These are phyloP conservation scores for Cytospora mali DNA, from an alignment of 2,329 filamentous ascomycete genomes.

Conservation along the genomic window DNA sequence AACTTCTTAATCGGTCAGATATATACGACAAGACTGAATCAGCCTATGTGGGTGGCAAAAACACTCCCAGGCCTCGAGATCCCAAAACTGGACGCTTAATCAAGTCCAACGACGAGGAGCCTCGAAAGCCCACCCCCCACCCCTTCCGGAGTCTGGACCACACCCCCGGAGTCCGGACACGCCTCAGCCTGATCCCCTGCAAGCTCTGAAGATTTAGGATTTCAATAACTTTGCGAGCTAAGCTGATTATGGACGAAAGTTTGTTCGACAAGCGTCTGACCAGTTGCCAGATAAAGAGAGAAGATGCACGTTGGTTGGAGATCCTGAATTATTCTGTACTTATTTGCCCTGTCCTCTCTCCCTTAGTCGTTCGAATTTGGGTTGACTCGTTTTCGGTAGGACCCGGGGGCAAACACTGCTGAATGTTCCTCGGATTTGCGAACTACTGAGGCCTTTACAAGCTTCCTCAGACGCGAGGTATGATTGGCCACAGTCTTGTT, in stretches of 20 bases:
- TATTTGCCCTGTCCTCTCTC: background rate
- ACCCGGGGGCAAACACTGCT: background rate
- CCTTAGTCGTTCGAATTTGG: background rate
- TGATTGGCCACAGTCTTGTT: background rate
- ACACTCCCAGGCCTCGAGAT: too few relatives aligned
- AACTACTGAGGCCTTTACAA: background rate
- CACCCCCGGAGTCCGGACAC: too few relatives aligned
- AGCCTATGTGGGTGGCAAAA: too few relatives aligned
- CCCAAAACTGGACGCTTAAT: too few relatives aligned
- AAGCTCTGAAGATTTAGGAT: background rate
- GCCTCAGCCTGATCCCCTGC: too few relatives aligned
- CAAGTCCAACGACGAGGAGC: too few relatives aligned
- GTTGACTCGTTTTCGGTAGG: background rate
- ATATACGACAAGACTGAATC: too few relatives aligned
- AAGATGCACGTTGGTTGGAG: constrained; percentile 4
- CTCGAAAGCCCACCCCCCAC: too few relatives aligned
- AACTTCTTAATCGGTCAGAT: too few relatives aligned
- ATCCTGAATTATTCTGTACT: constrained; percentile 8
- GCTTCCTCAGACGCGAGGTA: constrained; percentile 8
- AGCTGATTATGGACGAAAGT: background rate
- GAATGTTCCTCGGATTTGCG: background rate
- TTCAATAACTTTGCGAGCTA: background rate
- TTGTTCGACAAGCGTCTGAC: background rate
- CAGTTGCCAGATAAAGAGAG: background rate
- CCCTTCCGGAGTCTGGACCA: too few relatives aligned